Percentiles rank a stretch among this genome's conserved stretches.
Conservation (phyloP, 1,139 yeast species). For the Saccharomycopsis crataegensis region DNA sequence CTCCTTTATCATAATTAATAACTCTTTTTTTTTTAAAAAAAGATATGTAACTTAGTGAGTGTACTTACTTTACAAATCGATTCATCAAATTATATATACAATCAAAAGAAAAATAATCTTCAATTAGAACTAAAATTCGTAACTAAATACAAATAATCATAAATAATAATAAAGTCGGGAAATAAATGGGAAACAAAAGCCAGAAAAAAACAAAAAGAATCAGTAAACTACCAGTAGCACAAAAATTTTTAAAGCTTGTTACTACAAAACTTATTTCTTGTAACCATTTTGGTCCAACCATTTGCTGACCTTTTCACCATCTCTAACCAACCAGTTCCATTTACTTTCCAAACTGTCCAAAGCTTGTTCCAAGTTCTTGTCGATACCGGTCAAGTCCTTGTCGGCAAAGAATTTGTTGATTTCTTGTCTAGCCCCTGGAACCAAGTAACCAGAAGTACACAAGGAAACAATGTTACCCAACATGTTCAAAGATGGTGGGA, state of each 20-base stretch:
- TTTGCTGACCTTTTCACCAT: constrained; percentile 41
- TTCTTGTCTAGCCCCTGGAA: constrained; percentile 47
- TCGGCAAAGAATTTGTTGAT: constrained; percentile 51
- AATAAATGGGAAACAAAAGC: neutral
- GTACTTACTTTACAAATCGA: no score
- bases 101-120: no score
- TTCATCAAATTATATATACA: no score
- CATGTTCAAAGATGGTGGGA: constrained; percentile 81
- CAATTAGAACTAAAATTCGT: no score
- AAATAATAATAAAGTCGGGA: neutral
- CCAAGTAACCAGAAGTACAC: constrained; percentile 59
- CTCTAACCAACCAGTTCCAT: constrained; percentile 61
- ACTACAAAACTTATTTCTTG: neutral
- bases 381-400: constrained; percentile 65
- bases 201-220: no score
- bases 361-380: constrained; percentile 65
- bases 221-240: no score
- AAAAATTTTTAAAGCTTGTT: neutral
- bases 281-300: constrained; percentile 35
- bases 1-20: no score
- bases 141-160: no score
- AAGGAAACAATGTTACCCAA: constrained; percentile 64
- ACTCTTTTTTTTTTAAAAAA: no score
- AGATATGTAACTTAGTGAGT: no score
- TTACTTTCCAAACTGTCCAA: constrained; percentile 60